A percentile compares a stretch with the other conserved stretches of the same genome.
These are phyloP conservation scores for Suillus placidus DNA, from an alignment of 768 basidiomycete species.

Conservation along the genomic window DNA sequence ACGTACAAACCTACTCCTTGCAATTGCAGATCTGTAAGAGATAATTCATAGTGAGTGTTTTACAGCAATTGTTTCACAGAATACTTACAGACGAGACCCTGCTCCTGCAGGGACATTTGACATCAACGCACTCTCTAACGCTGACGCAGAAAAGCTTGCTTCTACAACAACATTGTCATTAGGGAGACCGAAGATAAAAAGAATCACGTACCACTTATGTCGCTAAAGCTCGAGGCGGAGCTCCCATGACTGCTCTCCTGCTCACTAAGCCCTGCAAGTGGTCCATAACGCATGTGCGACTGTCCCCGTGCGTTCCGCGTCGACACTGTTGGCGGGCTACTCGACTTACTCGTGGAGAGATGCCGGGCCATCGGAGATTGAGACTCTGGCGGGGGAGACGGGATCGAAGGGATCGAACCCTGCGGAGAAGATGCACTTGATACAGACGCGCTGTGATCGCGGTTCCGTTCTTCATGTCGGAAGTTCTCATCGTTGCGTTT, in stretches of 20 bases:
- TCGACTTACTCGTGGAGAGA: conserved; percentile 56
- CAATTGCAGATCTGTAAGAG: conserved; percentile 35
- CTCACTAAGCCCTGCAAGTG: conserved; percentile 50
- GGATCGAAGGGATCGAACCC: conserved; percentile 80
- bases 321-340: conserved; percentile 63
- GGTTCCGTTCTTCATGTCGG: conserved; percentile 48
- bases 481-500: conserved; percentile 39
- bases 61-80: conserved; percentile 1
- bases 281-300: conserved; percentile 49
- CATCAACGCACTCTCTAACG: conserved; percentile 76
- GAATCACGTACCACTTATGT: conserved; percentile 69
- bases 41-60: background rate
- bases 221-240: conserved; percentile 82
- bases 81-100: conserved; percentile 70
- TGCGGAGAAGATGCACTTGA: conserved; percentile 76
- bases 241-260: conserved; percentile 69
- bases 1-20: conserved; percentile 36
- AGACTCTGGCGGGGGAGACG: conserved; percentile 66
- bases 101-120: conserved; percentile 67
- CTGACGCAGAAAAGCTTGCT: conserved; percentile 75
- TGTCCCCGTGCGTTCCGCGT: conserved; percentile 57
- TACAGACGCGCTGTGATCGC: conserved; percentile 68
- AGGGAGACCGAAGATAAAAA: background rate
- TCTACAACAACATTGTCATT: conserved; percentile 41
- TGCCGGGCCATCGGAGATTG: conserved; percentile 54